Evolutionary conservation across 2,329 filamentous ascomycete genomes (phyloP).

Genomic region (Scedosporium dehoogii): DNA sequence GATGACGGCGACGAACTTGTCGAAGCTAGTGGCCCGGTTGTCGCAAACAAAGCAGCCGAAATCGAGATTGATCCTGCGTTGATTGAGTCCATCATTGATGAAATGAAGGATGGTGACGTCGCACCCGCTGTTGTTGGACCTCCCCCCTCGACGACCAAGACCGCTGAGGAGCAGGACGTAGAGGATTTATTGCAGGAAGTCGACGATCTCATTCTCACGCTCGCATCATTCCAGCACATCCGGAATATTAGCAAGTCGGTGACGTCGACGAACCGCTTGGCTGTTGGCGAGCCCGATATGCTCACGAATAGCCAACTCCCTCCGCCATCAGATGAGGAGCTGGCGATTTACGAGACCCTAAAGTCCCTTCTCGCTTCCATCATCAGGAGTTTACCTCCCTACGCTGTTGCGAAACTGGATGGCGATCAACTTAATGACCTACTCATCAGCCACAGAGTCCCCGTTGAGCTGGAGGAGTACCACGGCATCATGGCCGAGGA

Average conservation of each 20-base stretch:
- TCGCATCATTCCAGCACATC: conserved; percentile 71
- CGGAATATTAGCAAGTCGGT: conserved; percentile 61
- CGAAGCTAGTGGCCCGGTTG: conserved; percentile 25
- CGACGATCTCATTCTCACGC: conserved; percentile 64
- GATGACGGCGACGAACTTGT: conserved; percentile 29
- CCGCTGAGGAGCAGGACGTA: conserved; percentile 55
- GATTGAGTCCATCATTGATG: conserved; percentile 44
- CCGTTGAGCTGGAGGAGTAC: conserved; percentile 64
- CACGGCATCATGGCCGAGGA: conserved; percentile 79
- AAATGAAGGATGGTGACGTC: conserved; percentile 42
- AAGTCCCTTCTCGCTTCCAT: conserved; percentile 67
- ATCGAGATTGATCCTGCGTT: conserved; percentile 40
- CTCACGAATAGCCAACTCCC: conserved; percentile 55
- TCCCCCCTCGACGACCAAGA: conserved; percentile 37
- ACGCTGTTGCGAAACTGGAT: conserved; percentile 75
- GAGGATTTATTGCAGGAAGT: conserved; percentile 65
- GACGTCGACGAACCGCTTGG: conserved; percentile 49
- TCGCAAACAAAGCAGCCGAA: conserved; percentile 19
- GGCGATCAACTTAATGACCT: conserved; percentile 78
- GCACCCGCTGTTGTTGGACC: conserved; percentile 48
- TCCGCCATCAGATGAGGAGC: conserved; percentile 55
- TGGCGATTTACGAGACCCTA: conserved; percentile 58
- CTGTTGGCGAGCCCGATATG: conserved; percentile 58
- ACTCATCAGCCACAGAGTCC: conserved; percentile 68
- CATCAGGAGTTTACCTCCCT: conserved; percentile 68